phyloP scores from a whole-genome alignment of 1,284 basidiomycete genomes.

The Ustilago bromivora region DNA sequence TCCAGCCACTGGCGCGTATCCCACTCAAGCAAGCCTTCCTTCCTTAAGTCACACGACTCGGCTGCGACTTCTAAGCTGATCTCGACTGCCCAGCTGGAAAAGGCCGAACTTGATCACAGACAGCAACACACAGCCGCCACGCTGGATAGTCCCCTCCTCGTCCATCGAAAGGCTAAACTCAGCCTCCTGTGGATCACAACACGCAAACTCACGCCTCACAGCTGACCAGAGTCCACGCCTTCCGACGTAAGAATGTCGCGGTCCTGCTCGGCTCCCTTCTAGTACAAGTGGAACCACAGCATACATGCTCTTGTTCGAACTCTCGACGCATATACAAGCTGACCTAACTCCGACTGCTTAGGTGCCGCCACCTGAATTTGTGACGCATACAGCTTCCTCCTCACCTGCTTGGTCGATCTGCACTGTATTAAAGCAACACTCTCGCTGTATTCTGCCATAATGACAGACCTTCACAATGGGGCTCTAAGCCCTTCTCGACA shows the following conservation, averaged over 20 bases:
- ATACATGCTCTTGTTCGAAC: not conserved
- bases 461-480: constrained; percentile 13
- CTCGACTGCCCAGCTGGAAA: not conserved
- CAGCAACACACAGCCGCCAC: not conserved
- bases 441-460: constrained; percentile 1
- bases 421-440: not conserved
- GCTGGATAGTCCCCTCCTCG: not conserved
- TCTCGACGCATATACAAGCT: not conserved
- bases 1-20: not conserved
- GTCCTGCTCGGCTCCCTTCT: not conserved
- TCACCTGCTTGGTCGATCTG: not conserved
- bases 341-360: not conserved
- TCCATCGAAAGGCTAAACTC: not conserved
- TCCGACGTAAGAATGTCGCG: not conserved
- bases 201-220: not conserved
- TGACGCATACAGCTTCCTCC: not conserved
- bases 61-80: not conserved
- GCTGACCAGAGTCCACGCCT: not conserved
- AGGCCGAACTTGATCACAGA: not conserved
- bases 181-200: not conserved
- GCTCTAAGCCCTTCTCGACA: not conserved
- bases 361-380: not conserved
- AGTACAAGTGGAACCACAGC: not conserved
- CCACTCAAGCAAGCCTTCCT: not conserved
- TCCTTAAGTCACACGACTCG: not conserved